Evolutionary conservation across 2,329 filamentous ascomycete species (phyloP).

Genomic region (Aspergillus ochraceoroseus): DNA sequence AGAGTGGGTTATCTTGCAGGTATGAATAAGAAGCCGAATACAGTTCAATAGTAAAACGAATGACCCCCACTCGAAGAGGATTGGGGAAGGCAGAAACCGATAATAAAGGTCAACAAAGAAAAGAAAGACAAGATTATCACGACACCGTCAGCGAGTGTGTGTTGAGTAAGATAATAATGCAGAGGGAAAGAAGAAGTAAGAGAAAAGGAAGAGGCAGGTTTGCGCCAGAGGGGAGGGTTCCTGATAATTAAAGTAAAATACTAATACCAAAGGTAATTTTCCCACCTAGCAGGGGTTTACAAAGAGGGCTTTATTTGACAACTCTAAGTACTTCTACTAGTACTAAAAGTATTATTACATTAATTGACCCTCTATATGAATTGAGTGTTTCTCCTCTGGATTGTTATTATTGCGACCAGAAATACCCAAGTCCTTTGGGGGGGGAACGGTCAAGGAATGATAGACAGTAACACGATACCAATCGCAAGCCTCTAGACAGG

Average conservation of each 20-base stretch:
- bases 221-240: constrained; percentile 12
- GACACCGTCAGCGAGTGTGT: not conserved
- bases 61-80: not conserved
- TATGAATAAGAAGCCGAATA: constrained; percentile 8
- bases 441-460: constrained; percentile 16
- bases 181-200: constrained; percentile 10
- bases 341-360: too few species aligned
- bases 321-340: too few species aligned
- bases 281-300: constrained; percentile 2
- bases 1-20: not conserved
- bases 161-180: not conserved
- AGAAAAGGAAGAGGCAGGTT: constrained; percentile 8
- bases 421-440: constrained; percentile 8
- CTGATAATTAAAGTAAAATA: constrained; percentile 12
- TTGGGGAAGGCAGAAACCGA: constrained; percentile 1
- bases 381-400: not conserved
- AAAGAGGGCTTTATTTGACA: too few species aligned
- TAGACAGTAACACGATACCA: constrained; percentile 17
- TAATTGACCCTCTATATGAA: not conserved
- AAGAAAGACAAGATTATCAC: not conserved
- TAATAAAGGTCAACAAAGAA: not conserved
- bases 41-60: constrained; percentile 5
- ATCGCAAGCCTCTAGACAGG: constrained; percentile 14
- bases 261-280: not conserved
- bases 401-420: constrained; percentile 12